Evolutionary conservation across 768 basidiomycete genomes (phyloP).

Genomic region (Amanita rubescens): DNA sequence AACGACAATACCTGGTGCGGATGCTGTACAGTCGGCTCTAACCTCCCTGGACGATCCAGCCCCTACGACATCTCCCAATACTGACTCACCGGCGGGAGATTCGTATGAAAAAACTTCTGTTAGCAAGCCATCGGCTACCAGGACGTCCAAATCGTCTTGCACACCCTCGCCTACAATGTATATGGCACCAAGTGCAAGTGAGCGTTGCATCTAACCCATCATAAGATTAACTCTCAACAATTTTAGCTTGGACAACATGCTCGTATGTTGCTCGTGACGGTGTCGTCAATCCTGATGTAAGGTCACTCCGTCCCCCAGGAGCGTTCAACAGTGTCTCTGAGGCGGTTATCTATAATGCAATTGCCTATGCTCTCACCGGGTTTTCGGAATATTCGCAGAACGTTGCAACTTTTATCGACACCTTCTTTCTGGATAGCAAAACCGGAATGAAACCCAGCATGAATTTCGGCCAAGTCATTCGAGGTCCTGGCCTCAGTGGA

Average conservation of each 20-base stretch:
- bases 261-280: slow-evolving; percentile 52
- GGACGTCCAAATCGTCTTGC: slow-evolving; percentile 34
- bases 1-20: neutral
- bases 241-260: slow-evolving; percentile 51
- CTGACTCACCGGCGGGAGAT: slow-evolving; percentile 17
- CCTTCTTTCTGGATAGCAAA: slow-evolving; percentile 49
- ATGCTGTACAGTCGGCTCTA: neutral
- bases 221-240: neutral
- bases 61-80: slow-evolving; percentile 3
- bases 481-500: slow-evolving; percentile 28
- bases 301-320: slow-evolving; percentile 47
- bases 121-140: slow-evolving; percentile 25
- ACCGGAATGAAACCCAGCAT: slow-evolving; percentile 63
- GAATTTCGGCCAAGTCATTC: slow-evolving; percentile 46
- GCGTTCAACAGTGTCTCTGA: slow-evolving; percentile 48
- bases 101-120: slow-evolving; percentile 21
- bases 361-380: slow-evolving; percentile 45
- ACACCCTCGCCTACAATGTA: slow-evolving; percentile 43
- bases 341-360: slow-evolving; percentile 50
- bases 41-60: neutral
- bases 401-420: slow-evolving; percentile 36
- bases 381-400: slow-evolving; percentile 32
- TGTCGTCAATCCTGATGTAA: slow-evolving; percentile 56
- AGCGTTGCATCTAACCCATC: slow-evolving; percentile 22
- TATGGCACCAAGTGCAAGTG: slow-evolving; percentile 45